phyloP scores from a whole-genome alignment of 257 asterid genomes.

The Solanum gandarillasii region DNA sequence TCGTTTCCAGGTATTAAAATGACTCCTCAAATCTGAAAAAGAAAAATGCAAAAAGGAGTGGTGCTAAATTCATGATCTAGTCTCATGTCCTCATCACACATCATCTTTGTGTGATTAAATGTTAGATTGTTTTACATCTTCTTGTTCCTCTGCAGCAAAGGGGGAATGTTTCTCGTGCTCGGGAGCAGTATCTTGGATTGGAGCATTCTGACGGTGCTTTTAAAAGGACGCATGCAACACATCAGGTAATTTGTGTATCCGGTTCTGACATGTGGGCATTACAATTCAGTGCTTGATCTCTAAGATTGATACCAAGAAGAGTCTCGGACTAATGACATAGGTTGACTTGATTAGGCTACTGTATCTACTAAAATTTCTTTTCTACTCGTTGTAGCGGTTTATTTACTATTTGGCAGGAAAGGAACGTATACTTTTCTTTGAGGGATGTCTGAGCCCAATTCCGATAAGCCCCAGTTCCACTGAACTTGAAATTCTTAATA shows the following conservation, averaged over 20 bases:
- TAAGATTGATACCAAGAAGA: background rate
- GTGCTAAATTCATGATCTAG: background rate
- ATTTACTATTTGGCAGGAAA: background rate
- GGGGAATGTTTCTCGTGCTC: slow-evolving; percentile 18
- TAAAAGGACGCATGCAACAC: slow-evolving; percentile 28
- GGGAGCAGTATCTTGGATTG: slow-evolving; percentile 60
- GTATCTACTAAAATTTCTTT: background rate
- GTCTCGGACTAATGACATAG: background rate
- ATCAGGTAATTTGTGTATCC: slow-evolving; percentile 25
- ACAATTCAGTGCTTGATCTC: background rate
- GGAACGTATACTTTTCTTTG: background rate
- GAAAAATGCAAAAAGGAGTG: background rate
- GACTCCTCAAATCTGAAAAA: background rate
- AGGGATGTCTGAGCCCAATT: background rate
- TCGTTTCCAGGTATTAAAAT: slow-evolving; percentile 38
- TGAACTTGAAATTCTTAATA: background rate
- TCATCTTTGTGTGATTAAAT: background rate
- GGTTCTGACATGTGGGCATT: background rate
- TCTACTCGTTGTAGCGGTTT: background rate
- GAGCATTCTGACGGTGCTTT: slow-evolving; percentile 41
- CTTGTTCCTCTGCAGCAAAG: slow-evolving; percentile 21
- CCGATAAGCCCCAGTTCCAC: background rate
- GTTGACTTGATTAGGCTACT: background rate
- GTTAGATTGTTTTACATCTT: background rate
- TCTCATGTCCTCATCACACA: background rate